Base-by-base conservation (phyloP, 495 filamentous ascomycete genomes). In the Evernia prunastri region DNA sequence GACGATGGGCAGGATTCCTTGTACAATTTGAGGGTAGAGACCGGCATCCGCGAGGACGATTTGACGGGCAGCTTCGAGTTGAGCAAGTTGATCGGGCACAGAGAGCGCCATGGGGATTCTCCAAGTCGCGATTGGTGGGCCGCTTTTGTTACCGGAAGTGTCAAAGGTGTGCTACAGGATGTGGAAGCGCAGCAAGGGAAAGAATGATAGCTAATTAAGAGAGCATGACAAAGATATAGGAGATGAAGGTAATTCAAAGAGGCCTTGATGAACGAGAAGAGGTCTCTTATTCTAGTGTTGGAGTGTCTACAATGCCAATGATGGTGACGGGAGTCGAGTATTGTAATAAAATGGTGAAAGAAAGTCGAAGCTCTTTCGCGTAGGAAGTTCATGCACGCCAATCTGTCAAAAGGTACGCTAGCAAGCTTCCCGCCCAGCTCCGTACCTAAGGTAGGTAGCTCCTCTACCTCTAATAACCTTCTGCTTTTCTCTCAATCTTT, bases 11-110 rank as follows among this genome's bases (percentile, higher is more conserved):
- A 97, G 81, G 62, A 96, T 90, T 33, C 89, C 90, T 73, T 89
- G 89, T 62, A 97, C 84, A 73, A 99, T 91, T 72, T 89, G 89
- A 37, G 87, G 84, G 78, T 97, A 99, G 75, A 91, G 88, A 63
- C 81, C 80, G 39, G 90, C 78, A 76, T 97, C 91, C 51, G 84
- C 83, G 54, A 97, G 82, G 47, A 93, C 91, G 56, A 97, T 86
- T 69, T 88, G 89, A 66, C 94, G 90, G 59, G 94, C 95, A 42
- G 84, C 83, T 68, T 91, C 86, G 59, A 98, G 87, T 78, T 96
- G 91, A 63, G 82, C 80, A 67, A 97, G 80, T 76, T 92, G 89
- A 70, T 90, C 85, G 66, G 78, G 77, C 59, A 90, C 81, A 42
- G 86, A 80, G 56, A 85, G 78, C 39, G 74, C 68, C 69, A 71